Evolutionary conservation across 495 filamentous ascomycete species (phyloP), one percentile per base, ranked within the genome.

Genomic region (Apodospora peruviana): DNA sequence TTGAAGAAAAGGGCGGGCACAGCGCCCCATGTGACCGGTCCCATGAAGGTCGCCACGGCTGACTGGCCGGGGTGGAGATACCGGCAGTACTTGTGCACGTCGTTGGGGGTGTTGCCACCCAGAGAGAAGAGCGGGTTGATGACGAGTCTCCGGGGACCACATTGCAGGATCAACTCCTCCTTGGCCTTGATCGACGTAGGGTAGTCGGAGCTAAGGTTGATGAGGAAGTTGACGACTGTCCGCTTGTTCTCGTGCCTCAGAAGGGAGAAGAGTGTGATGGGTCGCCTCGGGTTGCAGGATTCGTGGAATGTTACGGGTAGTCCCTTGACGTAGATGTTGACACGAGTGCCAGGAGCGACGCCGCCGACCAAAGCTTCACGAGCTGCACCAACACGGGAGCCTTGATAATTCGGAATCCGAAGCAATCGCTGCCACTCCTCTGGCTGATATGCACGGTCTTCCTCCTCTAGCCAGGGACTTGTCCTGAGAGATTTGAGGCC

Each of bases 41-140:
- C 91, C 52, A 91, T 84, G 67, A 95, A 95, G 8, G 86, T 85
- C 5, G 91, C 94, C 37, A 96, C 81, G n/a, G 87, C 88, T 11
- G 88, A 91, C 60, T 87, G 82, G 4, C 91, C 90, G 0, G 93
- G 91, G 60, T 95, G 88, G 4, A 97, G 75, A 74, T 82, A 97
- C 8, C 94, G 88, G 67, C 91, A 87, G 72, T 86, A 97, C 65
- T 97, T 97, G 73, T 96, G 88, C 11, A 98, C 89, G 60, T 96
- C 83, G 69, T 98, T 98, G 43, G 86, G 86, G 0, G 90, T 91
- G 61, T 82, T 88, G 48, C 88, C 90, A 11, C 74, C 70, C 55
- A 86, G 79, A 2, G 89, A 95, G 74, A 91, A 97, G 19, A 98
- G 68, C 18, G 93, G 91, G 52, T 93, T 95, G 65, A 95, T 82